These are phyloP conservation scores for Umbelopsis sp. DNA, from an alignment of 192 early-diverging fungal species.

Conservation along the genomic window DNA sequence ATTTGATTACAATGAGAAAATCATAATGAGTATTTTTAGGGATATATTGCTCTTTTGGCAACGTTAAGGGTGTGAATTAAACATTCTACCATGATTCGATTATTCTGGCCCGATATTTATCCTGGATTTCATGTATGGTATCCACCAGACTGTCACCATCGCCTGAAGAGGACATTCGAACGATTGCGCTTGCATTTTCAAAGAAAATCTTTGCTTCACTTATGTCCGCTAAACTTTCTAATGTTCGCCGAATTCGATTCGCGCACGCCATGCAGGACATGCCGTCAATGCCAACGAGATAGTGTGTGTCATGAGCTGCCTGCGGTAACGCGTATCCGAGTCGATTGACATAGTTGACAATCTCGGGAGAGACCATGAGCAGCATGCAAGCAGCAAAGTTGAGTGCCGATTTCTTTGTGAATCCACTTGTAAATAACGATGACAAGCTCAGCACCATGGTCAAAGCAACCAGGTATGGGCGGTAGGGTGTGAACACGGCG, in stretches of 20 bases:
- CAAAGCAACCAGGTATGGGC: slow-evolving; percentile 41
- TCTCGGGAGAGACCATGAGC: slow-evolving; percentile 46
- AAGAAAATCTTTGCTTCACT: slow-evolving; percentile 45
- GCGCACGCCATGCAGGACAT: slow-evolving; percentile 57
- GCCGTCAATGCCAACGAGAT: slow-evolving; percentile 45
- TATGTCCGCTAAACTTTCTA: slow-evolving; percentile 30
- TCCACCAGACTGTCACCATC: neutral
- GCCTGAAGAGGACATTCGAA: neutral
- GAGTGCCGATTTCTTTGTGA: slow-evolving; percentile 25
- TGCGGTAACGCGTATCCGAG: neutral
- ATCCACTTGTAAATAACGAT: slow-evolving; percentile 28
- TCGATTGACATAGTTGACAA: slow-evolving; percentile 31
- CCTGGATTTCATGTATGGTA: slow-evolving; percentile 6
- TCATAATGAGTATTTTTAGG: no score
- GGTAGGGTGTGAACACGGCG: slow-evolving; percentile 52
- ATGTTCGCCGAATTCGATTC: slow-evolving; percentile 45
- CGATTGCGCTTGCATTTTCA: slow-evolving; percentile 37
- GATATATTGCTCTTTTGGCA: no score
- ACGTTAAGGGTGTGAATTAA: no score
- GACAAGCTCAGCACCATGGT: slow-evolving; percentile 29
- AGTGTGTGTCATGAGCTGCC: neutral
- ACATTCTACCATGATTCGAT: neutral
- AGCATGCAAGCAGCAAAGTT: slow-evolving; percentile 31
- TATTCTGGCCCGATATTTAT: slow-evolving; percentile 25
- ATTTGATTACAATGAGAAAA: no score